Evolutionary conservation across 2,329 filamentous ascomycete genomes (phyloP).

Genomic region (Blastomyces emzantsi): DNA sequence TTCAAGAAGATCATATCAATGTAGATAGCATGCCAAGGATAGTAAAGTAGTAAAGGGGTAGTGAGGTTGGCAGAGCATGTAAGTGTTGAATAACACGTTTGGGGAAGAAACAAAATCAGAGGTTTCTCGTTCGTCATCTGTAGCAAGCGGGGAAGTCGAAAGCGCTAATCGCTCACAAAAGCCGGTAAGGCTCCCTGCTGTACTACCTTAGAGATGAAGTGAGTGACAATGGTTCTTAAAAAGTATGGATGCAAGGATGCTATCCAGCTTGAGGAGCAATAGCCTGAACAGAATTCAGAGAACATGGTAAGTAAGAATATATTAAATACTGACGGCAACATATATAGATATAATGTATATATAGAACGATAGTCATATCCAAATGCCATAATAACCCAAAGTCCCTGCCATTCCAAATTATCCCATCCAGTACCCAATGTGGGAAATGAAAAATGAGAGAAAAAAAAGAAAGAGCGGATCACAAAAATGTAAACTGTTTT

Average conservation of each 20-base stretch:
- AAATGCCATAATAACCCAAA: slow-evolving; percentile 1
- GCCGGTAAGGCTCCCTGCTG: slow-evolving; percentile 1
- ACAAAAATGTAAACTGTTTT: not conserved
- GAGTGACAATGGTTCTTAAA: not conserved
- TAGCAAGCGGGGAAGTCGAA: not conserved
- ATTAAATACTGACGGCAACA: slow-evolving; percentile 1
- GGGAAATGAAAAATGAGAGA: not conserved
- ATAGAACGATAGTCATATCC: slow-evolving; percentile 1
- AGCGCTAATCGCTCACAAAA: not conserved
- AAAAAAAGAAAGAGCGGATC: not conserved
- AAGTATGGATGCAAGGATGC: not conserved
- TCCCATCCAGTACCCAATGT: not conserved
- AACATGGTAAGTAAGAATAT: not conserved
- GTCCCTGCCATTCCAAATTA: slow-evolving; percentile 3
- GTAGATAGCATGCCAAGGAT: not conserved
- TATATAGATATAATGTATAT: slow-evolving; percentile 1
- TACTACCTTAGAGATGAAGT: not conserved
- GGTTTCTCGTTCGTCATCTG: not conserved
- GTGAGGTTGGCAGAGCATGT: not conserved
- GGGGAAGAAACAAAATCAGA: not conserved
- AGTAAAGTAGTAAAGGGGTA: not conserved
- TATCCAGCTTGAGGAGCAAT: not conserved
- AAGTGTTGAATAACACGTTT: not conserved
- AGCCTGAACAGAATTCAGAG: not conserved
- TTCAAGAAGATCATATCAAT: not conserved